phyloP scores from a whole-genome alignment of 208 protist genomes.

The Leishmania martiniquensis region DNA sequence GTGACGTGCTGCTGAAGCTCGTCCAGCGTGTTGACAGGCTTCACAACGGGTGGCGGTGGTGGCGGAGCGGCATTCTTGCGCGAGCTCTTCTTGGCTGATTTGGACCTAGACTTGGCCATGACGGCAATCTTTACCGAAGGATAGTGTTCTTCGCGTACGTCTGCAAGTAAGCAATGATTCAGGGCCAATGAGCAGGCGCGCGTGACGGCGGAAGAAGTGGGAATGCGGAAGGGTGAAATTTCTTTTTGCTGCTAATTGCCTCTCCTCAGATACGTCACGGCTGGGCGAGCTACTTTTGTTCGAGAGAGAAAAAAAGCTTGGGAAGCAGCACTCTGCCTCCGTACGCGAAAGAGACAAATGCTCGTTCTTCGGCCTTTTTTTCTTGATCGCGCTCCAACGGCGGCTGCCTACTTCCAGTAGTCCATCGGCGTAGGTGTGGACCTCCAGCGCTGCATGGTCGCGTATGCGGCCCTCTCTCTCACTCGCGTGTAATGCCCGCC shows the following conservation, averaged over 20 bases:
- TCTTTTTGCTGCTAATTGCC: background rate
- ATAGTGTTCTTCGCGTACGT: background rate
- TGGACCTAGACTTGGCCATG: slow-evolving; percentile 15
- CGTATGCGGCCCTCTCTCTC: background rate
- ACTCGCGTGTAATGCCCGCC: background rate
- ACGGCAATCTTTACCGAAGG: background rate
- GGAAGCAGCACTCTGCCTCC: background rate
- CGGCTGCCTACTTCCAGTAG: background rate
- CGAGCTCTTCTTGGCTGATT: slow-evolving; percentile 30
- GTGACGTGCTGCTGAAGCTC: slow-evolving; percentile 56
- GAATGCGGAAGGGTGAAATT: background rate
- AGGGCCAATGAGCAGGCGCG: background rate
- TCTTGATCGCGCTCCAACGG: background rate
- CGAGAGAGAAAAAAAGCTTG: background rate
- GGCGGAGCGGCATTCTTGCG: slow-evolving; percentile 45
- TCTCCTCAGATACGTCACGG: background rate
- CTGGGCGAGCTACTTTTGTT: background rate
- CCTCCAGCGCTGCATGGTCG: background rate
- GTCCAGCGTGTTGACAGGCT: slow-evolving; percentile 43
- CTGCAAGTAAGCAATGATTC: background rate
- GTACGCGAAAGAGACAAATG: background rate
- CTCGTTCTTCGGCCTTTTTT: background rate
- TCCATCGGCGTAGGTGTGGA: background rate
- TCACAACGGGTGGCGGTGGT: slow-evolving; percentile 61
- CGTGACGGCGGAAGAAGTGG: background rate